Evolutionary conservation across 805 yeast species (phyloP).

Genomic region (Saccharomycopsis malanga): DNA sequence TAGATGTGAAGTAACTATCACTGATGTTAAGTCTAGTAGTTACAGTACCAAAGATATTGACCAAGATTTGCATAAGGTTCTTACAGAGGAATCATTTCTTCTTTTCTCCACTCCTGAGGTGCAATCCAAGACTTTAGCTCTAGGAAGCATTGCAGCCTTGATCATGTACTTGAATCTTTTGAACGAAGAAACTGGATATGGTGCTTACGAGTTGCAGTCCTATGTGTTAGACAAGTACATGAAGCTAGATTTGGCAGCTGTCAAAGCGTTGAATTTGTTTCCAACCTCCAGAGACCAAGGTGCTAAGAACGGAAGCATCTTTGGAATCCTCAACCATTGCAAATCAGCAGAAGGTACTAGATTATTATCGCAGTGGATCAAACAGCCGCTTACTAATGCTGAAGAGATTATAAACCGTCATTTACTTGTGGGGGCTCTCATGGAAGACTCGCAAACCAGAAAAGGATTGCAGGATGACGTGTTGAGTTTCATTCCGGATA

Average conservation of each 20-base stretch:
- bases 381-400: constrained; percentile 79
- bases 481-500: constrained; percentile 72
- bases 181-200: constrained; percentile 46
- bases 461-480: constrained; percentile 59
- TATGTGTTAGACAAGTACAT: constrained; percentile 75
- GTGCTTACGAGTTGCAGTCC: constrained; percentile 48
- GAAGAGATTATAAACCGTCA: constrained; percentile 61
- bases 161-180: constrained; percentile 61
- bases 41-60: constrained; percentile 66
- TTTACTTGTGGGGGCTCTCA: constrained; percentile 60
- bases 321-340: constrained; percentile 81
- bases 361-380: constrained; percentile 86
- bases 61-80: constrained; percentile 52
- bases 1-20: constrained; percentile 68
- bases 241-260: constrained; percentile 88
- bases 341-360: constrained; percentile 87
- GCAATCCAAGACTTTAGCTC: constrained; percentile 42
- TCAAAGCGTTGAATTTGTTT: constrained; percentile 79
- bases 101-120: constrained; percentile 50
- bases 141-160: constrained; percentile 61
- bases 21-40: constrained; percentile 49
- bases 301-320: constrained; percentile 52
- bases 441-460: constrained; percentile 64
- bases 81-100: constrained; percentile 25
- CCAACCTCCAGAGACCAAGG: constrained; percentile 46